Conservation (phyloP, 1,139 yeast species). For the Blastobotrys indianensis region DNA sequence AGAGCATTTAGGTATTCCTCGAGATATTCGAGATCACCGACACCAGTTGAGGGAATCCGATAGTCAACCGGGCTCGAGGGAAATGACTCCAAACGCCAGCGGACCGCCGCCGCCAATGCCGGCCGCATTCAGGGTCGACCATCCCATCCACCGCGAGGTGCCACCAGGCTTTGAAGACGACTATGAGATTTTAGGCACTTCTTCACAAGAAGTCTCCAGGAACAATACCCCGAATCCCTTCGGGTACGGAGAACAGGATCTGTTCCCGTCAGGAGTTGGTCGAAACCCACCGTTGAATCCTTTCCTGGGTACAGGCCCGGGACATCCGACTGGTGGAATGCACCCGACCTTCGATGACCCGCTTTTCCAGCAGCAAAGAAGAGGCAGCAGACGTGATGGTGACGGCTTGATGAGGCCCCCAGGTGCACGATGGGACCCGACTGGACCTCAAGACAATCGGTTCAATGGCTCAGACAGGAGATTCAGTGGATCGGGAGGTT, state of each 20-base stretch:
- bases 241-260: slow-evolving; percentile 34
- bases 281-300: slow-evolving; percentile 31
- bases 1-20: background rate
- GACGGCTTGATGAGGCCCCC: slow-evolving; percentile 30
- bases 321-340: slow-evolving; percentile 34
- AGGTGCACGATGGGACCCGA: slow-evolving; percentile 37
- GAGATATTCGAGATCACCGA: background rate
- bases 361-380: slow-evolving; percentile 20
- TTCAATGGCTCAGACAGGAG: slow-evolving; percentile 14
- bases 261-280: slow-evolving; percentile 38
- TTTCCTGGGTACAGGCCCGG: slow-evolving; percentile 17
- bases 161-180: slow-evolving; percentile 59
- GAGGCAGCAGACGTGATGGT: slow-evolving; percentile 27
- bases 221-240: slow-evolving; percentile 11
- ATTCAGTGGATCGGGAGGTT: slow-evolving; percentile 9
- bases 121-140: background rate
- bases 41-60: background rate
- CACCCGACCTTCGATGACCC: slow-evolving; percentile 29
- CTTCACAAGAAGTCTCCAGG: slow-evolving; percentile 3
- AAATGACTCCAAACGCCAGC: background rate
- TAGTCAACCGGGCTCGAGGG: background rate
- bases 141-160: slow-evolving; percentile 28
- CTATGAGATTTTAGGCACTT: slow-evolving; percentile 35
- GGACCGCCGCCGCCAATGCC: background rate
- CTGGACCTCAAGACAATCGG: slow-evolving; percentile 22